These are phyloP conservation scores for Madurella mycetomatis DNA, from an alignment of 2,329 filamentous ascomycete genomes.

Conservation along the genomic window DNA sequence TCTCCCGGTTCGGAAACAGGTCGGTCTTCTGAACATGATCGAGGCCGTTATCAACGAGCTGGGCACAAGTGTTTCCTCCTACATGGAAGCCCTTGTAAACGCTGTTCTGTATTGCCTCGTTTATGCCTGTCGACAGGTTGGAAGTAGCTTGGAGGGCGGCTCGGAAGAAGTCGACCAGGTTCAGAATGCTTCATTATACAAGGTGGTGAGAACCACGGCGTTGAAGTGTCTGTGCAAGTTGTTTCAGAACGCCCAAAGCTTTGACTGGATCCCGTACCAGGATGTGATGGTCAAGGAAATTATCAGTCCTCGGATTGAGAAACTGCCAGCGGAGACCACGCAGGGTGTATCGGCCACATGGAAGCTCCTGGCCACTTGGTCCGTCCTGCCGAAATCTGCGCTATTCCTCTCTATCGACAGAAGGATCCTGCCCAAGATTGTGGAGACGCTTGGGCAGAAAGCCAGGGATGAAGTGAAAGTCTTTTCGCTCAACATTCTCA, in stretches of 20 bases:
- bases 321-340: constrained; percentile 77
- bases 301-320: constrained; percentile 70
- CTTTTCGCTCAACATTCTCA: constrained; percentile 73
- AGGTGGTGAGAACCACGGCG: constrained; percentile 64
- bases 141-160: constrained; percentile 36
- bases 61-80: constrained; percentile 66
- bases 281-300: constrained; percentile 68
- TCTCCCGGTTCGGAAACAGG: constrained; percentile 70
- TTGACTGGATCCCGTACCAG: constrained; percentile 69
- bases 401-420: constrained; percentile 60
- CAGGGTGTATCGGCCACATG: constrained; percentile 84
- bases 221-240: constrained; percentile 78
- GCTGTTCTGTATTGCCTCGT: constrained; percentile 79
- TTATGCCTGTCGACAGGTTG: constrained; percentile 52
- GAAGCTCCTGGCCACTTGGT: constrained; percentile 77
- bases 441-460: constrained; percentile 67
- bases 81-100: constrained; percentile 65
- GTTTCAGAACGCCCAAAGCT: constrained; percentile 66
- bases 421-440: constrained; percentile 64
- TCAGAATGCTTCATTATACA: constrained; percentile 55
- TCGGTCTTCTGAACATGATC: constrained; percentile 89
- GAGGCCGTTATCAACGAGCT: constrained; percentile 82
- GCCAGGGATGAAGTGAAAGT: constrained; percentile 74
- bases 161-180: constrained; percentile 40
- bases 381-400: constrained; percentile 60